Base-by-base conservation (phyloP, 768 basidiomycete species). In the Fomitopsis pulvina region DNA sequence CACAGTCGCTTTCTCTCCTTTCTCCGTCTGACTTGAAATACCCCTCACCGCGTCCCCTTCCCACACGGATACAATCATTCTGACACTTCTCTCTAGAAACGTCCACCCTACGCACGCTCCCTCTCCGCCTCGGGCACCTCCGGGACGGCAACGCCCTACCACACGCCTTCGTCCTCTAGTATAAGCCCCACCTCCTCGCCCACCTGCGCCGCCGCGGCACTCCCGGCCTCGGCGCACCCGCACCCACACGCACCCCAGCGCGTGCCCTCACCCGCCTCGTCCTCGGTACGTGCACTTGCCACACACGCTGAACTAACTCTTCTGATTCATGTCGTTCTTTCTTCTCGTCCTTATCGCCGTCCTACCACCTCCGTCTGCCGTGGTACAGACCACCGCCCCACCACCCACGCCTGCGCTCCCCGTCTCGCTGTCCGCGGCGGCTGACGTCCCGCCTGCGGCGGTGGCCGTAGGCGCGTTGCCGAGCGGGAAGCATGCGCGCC, bases 401-500 rank as follows among this genome's bases (percentile, higher is more conserved):
- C 50, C 22, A 48, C 39, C 39, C 43, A 24, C 22, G 16, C 47
- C 38, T 12, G 37, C 27, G 37, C 51, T 52, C 39, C 28, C 52
- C 11, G 45, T 50, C 49, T 45, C 43, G 22, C 6, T 45, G 16
- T 47, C 50, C 43, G 52, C 52, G 39, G n/a, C 41, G 20, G 10
- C 24, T 9, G 18, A 9, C 20, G 43, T 11, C 12, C 43, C 43
- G n/a, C 52, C 41, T 4, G 40, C 32, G 3, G 46, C 55, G 2
- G 49, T 44, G 40, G 49, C 52, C 27, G 34, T 51, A 27, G 50
- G 26, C 41, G 32, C 29, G 22, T n/a, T n/a, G n/a, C 8, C 50
- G 41, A n/a, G 28, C 26, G 37, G 45, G n/a, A 37, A 27, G 41
- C 45, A 38, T 25, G 37, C 47, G 50, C 70, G 71, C 45, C 66